phyloP scores from a whole-genome alignment of 441 rosid genomes.

The Populus hybrid region DNA sequence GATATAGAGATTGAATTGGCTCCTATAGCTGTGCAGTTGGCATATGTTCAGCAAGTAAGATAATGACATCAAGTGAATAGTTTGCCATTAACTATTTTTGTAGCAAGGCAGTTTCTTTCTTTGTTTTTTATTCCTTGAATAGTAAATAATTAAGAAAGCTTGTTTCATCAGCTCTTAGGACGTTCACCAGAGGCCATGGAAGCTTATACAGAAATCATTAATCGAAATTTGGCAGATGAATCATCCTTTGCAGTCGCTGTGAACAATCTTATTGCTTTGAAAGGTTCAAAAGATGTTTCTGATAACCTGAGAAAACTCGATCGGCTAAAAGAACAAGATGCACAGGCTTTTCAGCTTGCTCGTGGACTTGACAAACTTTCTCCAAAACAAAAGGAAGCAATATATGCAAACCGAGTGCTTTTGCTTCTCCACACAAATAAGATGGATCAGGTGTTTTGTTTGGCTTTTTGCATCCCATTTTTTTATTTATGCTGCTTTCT shows the following conservation, averaged over 20 bases:
- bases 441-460: conserved; percentile 57
- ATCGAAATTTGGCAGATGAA: conserved; percentile 70
- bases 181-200: conserved; percentile 54
- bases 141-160: conserved; percentile 21
- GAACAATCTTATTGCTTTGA: conserved; percentile 70
- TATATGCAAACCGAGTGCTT: conserved; percentile 73
- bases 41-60: conserved; percentile 80
- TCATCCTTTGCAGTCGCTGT: conserved; percentile 78
- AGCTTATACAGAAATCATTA: conserved; percentile 56
- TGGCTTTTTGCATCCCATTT: conserved; percentile 17
- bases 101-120: not conserved
- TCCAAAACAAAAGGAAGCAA: conserved; percentile 63
- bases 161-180: conserved; percentile 65
- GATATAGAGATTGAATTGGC: conserved; percentile 81
- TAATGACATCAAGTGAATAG: conserved; percentile 7
- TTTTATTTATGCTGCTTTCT: conserved; percentile 1
- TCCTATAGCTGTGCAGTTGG: conserved; percentile 79
- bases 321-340: conserved; percentile 67
- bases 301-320: conserved; percentile 87
- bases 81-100: not conserved
- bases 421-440: conserved; percentile 87
- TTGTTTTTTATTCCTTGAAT: not conserved
- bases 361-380: conserved; percentile 74
- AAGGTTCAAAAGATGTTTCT: conserved; percentile 76
- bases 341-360: conserved; percentile 60